These are phyloP conservation scores for Solanum corneliomulleri DNA, from an alignment of 257 asterid genomes.

Conservation along the genomic window DNA sequence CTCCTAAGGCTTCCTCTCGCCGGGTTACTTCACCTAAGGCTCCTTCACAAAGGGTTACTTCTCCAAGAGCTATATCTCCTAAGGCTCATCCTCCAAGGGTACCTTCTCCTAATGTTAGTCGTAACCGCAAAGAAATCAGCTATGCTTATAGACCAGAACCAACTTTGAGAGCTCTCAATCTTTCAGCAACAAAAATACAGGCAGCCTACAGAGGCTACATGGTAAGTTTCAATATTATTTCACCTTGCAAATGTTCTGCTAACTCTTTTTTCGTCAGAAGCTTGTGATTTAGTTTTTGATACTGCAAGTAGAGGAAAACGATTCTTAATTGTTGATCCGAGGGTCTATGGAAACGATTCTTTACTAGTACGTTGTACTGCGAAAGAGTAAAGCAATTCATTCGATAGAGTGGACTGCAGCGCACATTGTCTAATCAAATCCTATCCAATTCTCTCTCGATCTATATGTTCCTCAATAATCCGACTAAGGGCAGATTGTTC, in stretches of 20 bases:
- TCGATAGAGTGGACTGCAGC: not conserved
- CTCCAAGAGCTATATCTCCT: conserved; percentile 15
- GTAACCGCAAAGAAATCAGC: conserved; percentile 34
- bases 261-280: not conserved
- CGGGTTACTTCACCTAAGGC: conserved; percentile 23
- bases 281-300: not conserved
- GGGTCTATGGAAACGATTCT: not conserved
- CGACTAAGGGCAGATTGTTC: not conserved
- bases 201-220: conserved; percentile 76
- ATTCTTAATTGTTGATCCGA: not conserved
- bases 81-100: conserved; percentile 6
- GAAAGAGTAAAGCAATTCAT: not conserved
- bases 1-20: conserved; percentile 17
- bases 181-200: conserved; percentile 69
- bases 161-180: conserved; percentile 36
- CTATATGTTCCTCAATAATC: not conserved
- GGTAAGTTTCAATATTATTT: conserved; percentile 33
- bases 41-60: conserved; percentile 7
- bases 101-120: conserved; percentile 11
- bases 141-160: conserved; percentile 58
- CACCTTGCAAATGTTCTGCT: not conserved
- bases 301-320: not conserved
- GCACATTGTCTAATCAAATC: not conserved
- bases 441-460: not conserved
- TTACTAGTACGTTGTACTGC: not conserved